phyloP scores from a whole-genome alignment of 2,329 filamentous ascomycete genomes.

The Fusarium guadeloupense region DNA sequence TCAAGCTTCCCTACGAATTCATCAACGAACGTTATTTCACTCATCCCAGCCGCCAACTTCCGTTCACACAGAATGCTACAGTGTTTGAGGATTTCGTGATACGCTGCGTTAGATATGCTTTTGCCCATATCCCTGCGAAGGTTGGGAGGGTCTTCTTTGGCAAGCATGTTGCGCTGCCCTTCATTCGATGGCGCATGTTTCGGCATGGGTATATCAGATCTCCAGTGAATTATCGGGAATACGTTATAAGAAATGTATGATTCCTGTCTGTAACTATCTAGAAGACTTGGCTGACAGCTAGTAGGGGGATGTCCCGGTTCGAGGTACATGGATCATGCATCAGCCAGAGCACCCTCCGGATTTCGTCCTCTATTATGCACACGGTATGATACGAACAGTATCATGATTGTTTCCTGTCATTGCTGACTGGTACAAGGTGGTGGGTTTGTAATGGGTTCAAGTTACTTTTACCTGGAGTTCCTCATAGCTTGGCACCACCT shows the following conservation, averaged over 20 bases:
- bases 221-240: conserved; percentile 71
- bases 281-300: not conserved
- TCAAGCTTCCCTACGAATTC: conserved; percentile 45
- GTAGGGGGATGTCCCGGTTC: conserved; percentile 54
- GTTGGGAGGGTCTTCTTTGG: conserved; percentile 82
- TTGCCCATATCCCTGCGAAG: conserved; percentile 72
- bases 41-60: conserved; percentile 50
- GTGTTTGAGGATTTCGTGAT: conserved; percentile 81
- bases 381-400: conserved; percentile 63
- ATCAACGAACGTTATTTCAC: conserved; percentile 47
- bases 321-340: conserved; percentile 75
- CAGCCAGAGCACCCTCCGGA: conserved; percentile 71
- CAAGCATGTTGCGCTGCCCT: conserved; percentile 76
- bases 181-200: conserved; percentile 78
- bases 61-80: conserved; percentile 75
- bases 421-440: conserved; percentile 62
- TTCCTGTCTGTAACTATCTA: not conserved
- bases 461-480: conserved; percentile 87
- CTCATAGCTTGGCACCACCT: conserved; percentile 76
- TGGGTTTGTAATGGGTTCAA: conserved; percentile 84
- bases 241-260: conserved; percentile 46
- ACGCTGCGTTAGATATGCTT: conserved; percentile 80
- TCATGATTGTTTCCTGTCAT: not conserved
- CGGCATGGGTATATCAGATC: conserved; percentile 72
- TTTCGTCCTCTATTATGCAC: conserved; percentile 82